A percentile compares a stretch with the other conserved stretches of the same genome.
These are phyloP conservation scores for Claviceps sp. DNA, from an alignment of 2,329 filamentous ascomycete genomes.

Conservation along the genomic window DNA sequence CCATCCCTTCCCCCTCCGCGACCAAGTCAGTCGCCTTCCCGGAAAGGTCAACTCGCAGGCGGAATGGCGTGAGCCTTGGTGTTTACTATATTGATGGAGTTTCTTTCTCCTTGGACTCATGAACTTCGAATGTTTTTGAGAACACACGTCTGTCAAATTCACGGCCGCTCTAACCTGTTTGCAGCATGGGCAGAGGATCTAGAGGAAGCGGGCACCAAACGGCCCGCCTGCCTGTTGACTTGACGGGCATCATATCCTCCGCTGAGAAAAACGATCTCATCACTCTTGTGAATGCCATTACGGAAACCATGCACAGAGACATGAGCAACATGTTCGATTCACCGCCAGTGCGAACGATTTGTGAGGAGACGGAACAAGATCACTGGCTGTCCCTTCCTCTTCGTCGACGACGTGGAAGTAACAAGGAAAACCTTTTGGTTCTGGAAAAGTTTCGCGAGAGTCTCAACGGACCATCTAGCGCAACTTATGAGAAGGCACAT, in stretches of 20 bases:
- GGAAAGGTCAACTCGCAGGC: background rate
- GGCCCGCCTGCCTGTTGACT: constrained; percentile 33
- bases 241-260: constrained; percentile 33
- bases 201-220: constrained; percentile 19
- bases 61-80: background rate
- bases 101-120: background rate
- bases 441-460: constrained; percentile 5
- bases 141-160: background rate
- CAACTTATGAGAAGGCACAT: constrained; percentile 14
- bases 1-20: background rate
- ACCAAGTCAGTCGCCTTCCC: background rate
- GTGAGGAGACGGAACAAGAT: constrained; percentile 17
- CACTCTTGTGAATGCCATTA: constrained; percentile 37
- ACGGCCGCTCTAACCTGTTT: background rate
- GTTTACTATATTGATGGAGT: background rate
- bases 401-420: constrained; percentile 9
- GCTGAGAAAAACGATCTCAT: constrained; percentile 39
- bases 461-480: constrained; percentile 5
- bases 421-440: constrained; percentile 12
- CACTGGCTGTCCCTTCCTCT: constrained; percentile 24
- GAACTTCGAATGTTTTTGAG: constrained; percentile 1
- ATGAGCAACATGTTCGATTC: constrained; percentile 39
- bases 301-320: constrained; percentile 40
- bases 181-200: constrained; percentile 27
- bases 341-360: constrained; percentile 21